Evolutionary conservation across 192 early-diverging fungal species (phyloP).

Genomic region (Backusella sp.): DNA sequence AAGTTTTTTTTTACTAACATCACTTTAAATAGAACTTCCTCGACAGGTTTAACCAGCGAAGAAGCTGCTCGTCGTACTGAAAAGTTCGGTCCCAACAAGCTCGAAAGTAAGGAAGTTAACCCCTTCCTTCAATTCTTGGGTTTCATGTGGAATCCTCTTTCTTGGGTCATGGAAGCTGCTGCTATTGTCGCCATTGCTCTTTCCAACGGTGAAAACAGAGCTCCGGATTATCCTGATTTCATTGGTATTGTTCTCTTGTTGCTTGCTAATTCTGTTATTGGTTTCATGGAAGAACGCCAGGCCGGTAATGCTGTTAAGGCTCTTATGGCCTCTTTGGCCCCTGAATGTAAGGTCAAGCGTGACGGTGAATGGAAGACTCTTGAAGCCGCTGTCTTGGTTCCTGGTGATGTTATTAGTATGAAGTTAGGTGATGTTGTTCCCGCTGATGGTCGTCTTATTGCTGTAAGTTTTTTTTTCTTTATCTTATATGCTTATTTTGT

Average conservation of each 20-base stretch:
- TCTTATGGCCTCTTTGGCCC: slow-evolving; percentile 84
- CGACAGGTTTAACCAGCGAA: slow-evolving; percentile 58
- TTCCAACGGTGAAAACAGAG: slow-evolving; percentile 63
- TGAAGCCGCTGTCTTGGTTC: slow-evolving; percentile 74
- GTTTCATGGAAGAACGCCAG: slow-evolving; percentile 85
- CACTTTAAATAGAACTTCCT: slow-evolving; percentile 37
- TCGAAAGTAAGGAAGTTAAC: slow-evolving; percentile 77
- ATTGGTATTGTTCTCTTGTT: slow-evolving; percentile 81
- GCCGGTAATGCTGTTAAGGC: slow-evolving; percentile 91
- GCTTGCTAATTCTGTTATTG: slow-evolving; percentile 81
- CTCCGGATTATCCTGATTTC: slow-evolving; percentile 82
- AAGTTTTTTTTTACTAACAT: slow-evolving; percentile 7
- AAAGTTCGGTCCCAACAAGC: slow-evolving; percentile 69
- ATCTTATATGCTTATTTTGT: background rate
- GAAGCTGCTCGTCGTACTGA: slow-evolving; percentile 61
- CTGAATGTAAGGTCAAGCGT: slow-evolving; percentile 85
- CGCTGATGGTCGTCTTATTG: slow-evolving; percentile 82
- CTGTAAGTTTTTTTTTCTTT: slow-evolving; percentile 38
- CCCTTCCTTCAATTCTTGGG: slow-evolving; percentile 83
- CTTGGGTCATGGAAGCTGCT: slow-evolving; percentile 85
- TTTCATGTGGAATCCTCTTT: slow-evolving; percentile 81
- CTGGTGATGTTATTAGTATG: slow-evolving; percentile 85
- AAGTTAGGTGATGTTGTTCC: slow-evolving; percentile 87
- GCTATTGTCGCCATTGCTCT: slow-evolving; percentile 74
- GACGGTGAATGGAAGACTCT: slow-evolving; percentile 76